Evolutionary conservation across 179 eudicot species (phyloP).

Genomic region (Patellifolia procumbens): DNA sequence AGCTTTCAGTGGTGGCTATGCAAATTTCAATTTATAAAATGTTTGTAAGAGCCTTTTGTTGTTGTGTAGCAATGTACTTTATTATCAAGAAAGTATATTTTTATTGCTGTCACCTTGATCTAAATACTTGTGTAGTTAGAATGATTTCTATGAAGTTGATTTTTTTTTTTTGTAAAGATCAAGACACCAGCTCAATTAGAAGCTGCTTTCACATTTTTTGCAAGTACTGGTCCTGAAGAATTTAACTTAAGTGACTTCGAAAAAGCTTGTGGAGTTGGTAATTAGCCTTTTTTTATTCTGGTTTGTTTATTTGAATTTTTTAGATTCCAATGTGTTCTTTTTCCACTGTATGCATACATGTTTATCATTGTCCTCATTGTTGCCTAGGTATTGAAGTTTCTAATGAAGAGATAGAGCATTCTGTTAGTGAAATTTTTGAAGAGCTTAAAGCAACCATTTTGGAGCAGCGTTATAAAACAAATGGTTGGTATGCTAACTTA

Average conservation of each 20-base stretch:
- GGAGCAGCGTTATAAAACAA: constrained; percentile 82
- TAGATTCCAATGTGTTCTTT: neutral
- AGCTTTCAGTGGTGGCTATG: neutral
- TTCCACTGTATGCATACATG: neutral
- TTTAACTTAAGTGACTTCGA: constrained; percentile 65
- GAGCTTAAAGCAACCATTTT: constrained; percentile 59
- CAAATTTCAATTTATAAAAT: neutral
- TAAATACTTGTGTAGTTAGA: neutral
- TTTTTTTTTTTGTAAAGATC: constrained; percentile 46
- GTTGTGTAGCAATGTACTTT: neutral
- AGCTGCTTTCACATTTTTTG: constrained; percentile 61
- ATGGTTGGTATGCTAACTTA: constrained; percentile 46
- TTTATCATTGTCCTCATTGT: neutral
- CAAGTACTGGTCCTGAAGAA: constrained; percentile 51
- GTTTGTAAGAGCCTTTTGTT: neutral
- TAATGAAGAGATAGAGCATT: constrained; percentile 51
- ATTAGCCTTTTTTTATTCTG: constrained; percentile 3
- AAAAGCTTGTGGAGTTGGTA: constrained; percentile 94
- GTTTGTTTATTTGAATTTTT: neutral
- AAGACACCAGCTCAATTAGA: constrained; percentile 72
- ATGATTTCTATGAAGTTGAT: neutral
- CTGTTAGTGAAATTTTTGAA: constrained; percentile 64
- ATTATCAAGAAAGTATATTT: neutral
- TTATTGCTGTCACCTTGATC: neutral
- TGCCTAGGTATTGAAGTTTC: constrained; percentile 86